phyloP scores from a whole-genome alignment of 176 grass and related monocot species.

The Chloris gayana region DNA sequence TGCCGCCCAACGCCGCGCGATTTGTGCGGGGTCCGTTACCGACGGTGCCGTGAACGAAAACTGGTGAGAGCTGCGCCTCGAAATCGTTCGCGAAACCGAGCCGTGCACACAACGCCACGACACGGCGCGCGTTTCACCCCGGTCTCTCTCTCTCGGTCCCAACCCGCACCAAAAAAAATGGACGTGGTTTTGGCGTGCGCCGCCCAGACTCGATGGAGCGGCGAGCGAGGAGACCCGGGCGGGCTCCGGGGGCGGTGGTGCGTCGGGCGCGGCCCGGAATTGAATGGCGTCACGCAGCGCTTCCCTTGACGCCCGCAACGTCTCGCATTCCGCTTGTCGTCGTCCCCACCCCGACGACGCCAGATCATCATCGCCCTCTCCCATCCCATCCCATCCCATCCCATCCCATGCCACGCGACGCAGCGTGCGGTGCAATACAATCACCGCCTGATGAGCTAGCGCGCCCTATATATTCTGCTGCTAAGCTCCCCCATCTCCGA shows the following conservation, averaged over 20 bases:
- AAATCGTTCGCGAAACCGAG: not conserved
- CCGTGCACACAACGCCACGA: conserved; percentile 38
- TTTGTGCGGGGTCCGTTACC: not conserved
- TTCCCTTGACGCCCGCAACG: conserved; percentile 57
- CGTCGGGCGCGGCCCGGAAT: conserved; percentile 66
- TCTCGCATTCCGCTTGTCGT: conserved; percentile 46
- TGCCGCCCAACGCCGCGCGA: not conserved
- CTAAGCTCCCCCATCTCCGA: not conserved
- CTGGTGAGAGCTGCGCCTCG: no score
- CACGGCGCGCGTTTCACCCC: not conserved
- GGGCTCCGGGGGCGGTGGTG: not conserved
- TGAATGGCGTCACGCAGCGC: conserved; percentile 69
- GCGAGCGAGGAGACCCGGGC: not conserved
- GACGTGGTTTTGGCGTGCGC: conserved; percentile 6
- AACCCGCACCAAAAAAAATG: not conserved
- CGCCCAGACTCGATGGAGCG: not conserved
- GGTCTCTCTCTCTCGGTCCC: not conserved
- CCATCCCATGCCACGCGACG: conserved; percentile 12
- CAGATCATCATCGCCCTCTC: not conserved
- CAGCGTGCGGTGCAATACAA: conserved; percentile 14
- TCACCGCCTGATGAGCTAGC: not conserved
- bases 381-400: not conserved
- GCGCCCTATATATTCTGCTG: not conserved
- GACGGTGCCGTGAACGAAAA: conserved; percentile 12
- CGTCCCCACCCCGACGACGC: not conserved